Evolutionary conservation across 2,329 filamentous ascomycete genomes (phyloP).

Genomic region (Calonectria fujianensis): DNA sequence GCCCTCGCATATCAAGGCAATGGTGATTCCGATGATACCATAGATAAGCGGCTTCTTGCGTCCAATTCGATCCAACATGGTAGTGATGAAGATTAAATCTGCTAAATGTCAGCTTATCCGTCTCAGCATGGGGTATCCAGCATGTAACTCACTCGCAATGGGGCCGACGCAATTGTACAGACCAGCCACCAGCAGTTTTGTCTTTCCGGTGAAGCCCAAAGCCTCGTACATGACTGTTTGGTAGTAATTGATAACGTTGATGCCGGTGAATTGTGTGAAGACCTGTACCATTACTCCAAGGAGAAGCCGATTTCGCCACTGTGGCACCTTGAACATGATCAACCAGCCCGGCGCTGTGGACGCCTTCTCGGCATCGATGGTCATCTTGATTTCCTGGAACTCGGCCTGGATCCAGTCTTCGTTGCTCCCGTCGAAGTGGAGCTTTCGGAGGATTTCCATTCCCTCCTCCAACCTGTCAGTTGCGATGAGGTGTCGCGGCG

Average conservation of each 20-base stretch:
- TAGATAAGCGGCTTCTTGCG: constrained; percentile 80
- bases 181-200: constrained; percentile 72
- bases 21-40: constrained; percentile 74
- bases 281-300: constrained; percentile 76
- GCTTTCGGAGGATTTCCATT: constrained; percentile 62
- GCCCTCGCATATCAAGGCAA: constrained; percentile 75
- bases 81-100: constrained; percentile 73
- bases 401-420: constrained; percentile 73
- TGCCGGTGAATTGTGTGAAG: constrained; percentile 72
- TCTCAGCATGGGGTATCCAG: background rate
- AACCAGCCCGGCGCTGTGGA: constrained; percentile 65
- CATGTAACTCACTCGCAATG: constrained; percentile 61
- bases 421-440: constrained; percentile 72
- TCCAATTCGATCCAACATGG: constrained; percentile 76
- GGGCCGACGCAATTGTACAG: constrained; percentile 78
- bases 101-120: background rate
- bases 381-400: constrained; percentile 73
- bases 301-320: constrained; percentile 74
- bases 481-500: constrained; percentile 55
- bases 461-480: constrained; percentile 65
- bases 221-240: constrained; percentile 72
- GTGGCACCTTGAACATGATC: constrained; percentile 73
- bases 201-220: constrained; percentile 69
- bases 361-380: constrained; percentile 65
- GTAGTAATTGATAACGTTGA: constrained; percentile 76